Percentiles rank a stretch among this genome's conserved stretches.
Conservation (phyloP, 129 eudicot species). For the Flaveria sonorensis region DNA sequence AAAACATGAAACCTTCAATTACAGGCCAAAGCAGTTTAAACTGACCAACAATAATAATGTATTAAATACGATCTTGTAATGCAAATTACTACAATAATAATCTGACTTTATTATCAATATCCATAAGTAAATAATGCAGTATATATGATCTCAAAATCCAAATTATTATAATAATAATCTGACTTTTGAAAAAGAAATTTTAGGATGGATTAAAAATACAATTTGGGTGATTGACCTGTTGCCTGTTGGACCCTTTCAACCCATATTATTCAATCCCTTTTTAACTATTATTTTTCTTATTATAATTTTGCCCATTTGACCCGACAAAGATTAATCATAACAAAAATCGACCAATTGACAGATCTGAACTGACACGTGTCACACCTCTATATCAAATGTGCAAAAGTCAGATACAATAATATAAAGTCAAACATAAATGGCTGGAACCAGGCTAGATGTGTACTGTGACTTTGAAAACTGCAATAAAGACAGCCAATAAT, state of each 20-base stretch:
- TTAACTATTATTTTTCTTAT: background rate
- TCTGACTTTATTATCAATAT: background rate
- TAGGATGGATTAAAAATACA: constrained; percentile 1
- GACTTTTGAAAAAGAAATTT: background rate
- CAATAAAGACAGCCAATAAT: constrained; percentile 1
- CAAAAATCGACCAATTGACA: background rate
- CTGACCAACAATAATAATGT: background rate
- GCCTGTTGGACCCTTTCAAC: background rate
- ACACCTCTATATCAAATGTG: background rate
- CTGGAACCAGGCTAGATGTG: constrained; percentile 5
- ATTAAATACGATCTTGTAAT: background rate
- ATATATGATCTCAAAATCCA: background rate
- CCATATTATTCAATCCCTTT: background rate
- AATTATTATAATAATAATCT: background rate
- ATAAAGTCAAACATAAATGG: background rate
- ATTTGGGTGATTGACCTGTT: background rate
- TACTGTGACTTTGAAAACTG: background rate
- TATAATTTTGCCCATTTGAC: background rate
- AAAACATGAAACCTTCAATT: background rate
- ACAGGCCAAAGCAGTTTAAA: background rate
- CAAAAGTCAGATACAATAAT: constrained; percentile 10
- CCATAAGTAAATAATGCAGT: background rate
- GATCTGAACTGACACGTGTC: background rate
- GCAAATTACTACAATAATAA: background rate
- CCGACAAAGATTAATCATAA: background rate